Percentiles rank a stretch among this genome's conserved stretches.
phyloP scores from a whole-genome alignment of 164 flowering plant species.

The Tetracentron sinense region DNA sequence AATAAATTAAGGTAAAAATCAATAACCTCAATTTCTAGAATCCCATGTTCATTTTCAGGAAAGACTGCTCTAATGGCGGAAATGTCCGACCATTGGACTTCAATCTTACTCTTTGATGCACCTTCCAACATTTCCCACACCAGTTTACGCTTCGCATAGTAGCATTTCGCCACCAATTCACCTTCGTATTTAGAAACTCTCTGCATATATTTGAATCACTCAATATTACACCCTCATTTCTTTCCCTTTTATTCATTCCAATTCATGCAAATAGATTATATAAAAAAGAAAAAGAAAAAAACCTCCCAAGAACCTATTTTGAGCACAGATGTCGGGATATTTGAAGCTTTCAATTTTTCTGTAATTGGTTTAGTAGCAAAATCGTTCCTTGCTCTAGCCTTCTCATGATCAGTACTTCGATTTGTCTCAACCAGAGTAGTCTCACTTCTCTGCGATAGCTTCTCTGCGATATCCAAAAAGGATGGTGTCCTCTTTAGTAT shows the following conservation, averaged over 20 bases:
- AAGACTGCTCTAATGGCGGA: background rate
- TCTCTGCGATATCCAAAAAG: background rate
- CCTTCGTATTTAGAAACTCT: background rate
- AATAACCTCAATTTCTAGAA: slow-evolving; percentile 11
- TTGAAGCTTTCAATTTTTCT: background rate
- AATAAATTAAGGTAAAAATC: too few species aligned
- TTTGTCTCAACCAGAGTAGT: background rate
- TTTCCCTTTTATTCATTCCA: too few species aligned
- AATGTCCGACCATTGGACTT: background rate
- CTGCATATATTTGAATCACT: background rate
- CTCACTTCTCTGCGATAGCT: background rate
- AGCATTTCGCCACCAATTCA: background rate
- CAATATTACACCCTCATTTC: too few species aligned
- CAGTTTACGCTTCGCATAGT: background rate
- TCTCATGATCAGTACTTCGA: background rate
- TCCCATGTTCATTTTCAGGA: background rate
- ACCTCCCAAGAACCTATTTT: background rate
- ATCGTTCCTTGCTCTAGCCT: background rate
- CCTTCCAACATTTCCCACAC: background rate
- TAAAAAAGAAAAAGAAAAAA: background rate
- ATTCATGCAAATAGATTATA: too few species aligned
- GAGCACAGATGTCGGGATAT: background rate
- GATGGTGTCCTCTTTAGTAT: background rate
- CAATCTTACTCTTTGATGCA: background rate
- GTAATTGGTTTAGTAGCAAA: background rate